Conservation (phyloP, 2,329 filamentous ascomycete genomes). For the Clathrospora elynae region DNA sequence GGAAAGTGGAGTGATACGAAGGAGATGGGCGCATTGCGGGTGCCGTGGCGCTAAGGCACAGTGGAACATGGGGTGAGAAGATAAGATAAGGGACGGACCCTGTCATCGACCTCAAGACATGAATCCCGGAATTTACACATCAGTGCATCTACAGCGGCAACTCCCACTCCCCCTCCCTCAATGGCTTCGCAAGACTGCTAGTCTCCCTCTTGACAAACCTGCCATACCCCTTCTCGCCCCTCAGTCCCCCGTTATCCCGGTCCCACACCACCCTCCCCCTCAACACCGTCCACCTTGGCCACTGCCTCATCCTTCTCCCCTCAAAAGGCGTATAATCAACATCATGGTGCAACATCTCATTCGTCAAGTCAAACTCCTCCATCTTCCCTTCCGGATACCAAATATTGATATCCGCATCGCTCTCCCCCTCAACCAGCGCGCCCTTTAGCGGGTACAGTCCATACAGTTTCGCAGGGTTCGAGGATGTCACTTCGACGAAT, state of each 20-base stretch:
- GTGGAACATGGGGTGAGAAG: conserved; percentile 8
- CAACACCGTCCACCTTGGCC: conserved; percentile 66
- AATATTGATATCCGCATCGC: conserved; percentile 62
- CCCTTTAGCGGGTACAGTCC: conserved; percentile 60
- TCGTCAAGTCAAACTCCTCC: conserved; percentile 54
- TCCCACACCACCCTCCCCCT: conserved; percentile 65
- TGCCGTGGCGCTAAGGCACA: conserved; percentile 10
- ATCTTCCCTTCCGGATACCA: conserved; percentile 52
- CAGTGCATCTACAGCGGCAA: conserved; percentile 18
- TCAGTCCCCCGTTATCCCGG: conserved; percentile 57
- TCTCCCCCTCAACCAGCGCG: conserved; percentile 55
- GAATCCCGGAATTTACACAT: background rate
- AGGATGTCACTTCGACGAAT: conserved; percentile 61
- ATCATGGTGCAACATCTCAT: conserved; percentile 64
- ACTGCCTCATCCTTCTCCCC: conserved; percentile 61
- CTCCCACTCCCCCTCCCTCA: conserved; percentile 28
- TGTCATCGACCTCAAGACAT: background rate
- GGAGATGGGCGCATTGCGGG: background rate
- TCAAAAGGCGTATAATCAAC: conserved; percentile 69
- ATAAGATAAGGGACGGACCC: conserved; percentile 10
- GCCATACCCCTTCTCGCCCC: conserved; percentile 57
- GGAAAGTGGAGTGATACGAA: background rate
- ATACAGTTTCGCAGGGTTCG: conserved; percentile 64
- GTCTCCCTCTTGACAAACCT: conserved; percentile 55
- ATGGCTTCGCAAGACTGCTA: conserved; percentile 47